Conservation (phyloP, 257 asterid species). For the Primulina eburnea region DNA sequence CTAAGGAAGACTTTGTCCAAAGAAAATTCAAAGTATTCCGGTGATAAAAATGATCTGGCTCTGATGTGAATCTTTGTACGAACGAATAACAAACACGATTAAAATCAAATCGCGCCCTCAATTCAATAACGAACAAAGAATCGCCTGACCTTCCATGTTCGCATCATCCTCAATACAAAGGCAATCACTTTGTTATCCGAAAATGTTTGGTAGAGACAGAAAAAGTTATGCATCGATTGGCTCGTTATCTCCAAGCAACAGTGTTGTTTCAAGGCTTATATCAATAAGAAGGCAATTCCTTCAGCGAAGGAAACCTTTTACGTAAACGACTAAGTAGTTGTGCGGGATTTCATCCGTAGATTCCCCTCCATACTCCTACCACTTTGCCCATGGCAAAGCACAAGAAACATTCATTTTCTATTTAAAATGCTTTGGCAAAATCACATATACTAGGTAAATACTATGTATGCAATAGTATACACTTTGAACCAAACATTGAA, state of each 20-base stretch:
- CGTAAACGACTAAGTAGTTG: background rate
- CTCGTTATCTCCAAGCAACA: background rate
- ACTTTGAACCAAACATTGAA: background rate
- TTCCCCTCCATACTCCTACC: background rate
- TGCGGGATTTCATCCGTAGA: background rate
- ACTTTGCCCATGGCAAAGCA: background rate
- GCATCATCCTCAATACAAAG: no score
- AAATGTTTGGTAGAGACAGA: background rate
- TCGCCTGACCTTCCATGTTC: no score
- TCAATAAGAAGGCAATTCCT: background rate
- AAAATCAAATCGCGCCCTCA: no score
- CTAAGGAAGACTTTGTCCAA: constrained; percentile 13
- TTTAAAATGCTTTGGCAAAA: background rate
- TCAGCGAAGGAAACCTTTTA: background rate
- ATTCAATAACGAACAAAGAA: no score
- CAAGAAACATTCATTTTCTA: background rate
- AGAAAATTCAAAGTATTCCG: background rate
- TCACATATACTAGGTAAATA: background rate
- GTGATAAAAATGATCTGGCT: background rate
- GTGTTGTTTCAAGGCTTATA: background rate
- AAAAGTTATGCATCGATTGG: background rate
- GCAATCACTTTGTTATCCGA: no score
- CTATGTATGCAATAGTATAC: background rate
- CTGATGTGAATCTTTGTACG: no score
- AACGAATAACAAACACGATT: no score